These are phyloP conservation scores for Fusarium subtropicale DNA, from an alignment of 2,329 filamentous ascomycete species.

Conservation along the genomic window DNA sequence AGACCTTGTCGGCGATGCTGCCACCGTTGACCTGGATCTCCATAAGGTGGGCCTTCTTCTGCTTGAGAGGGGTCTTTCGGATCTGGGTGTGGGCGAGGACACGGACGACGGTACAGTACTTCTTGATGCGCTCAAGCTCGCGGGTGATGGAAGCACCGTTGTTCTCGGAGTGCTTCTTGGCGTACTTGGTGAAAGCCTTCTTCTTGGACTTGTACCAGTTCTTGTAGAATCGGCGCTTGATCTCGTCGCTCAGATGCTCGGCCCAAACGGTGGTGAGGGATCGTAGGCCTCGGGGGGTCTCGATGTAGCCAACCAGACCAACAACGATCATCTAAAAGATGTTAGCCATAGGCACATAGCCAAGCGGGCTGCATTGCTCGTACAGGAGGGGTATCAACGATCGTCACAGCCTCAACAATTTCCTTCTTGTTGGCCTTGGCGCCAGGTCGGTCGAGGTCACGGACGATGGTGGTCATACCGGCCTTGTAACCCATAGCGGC, in stretches of 20 bases:
- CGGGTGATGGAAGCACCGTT: slow-evolving; percentile 90
- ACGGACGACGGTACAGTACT: slow-evolving; percentile 99
- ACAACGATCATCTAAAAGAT: slow-evolving; percentile 96
- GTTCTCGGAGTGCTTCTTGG: slow-evolving; percentile 99
- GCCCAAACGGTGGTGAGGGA: slow-evolving; percentile 99
- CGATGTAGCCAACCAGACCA: slow-evolving; percentile 99
- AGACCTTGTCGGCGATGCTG: slow-evolving; percentile 94
- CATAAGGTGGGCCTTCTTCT: slow-evolving; percentile 99
- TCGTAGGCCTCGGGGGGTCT: slow-evolving; percentile 98
- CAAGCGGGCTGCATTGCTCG: slow-evolving; percentile 85
- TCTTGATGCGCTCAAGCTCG: slow-evolving; percentile 99
- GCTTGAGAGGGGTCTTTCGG: slow-evolving; percentile 98
- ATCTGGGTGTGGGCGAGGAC: slow-evolving; percentile 99
- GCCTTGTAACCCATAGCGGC: slow-evolving; percentile 99
- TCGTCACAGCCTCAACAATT: slow-evolving; percentile 86
- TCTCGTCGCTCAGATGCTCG: slow-evolving; percentile 97
- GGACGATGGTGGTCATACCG: slow-evolving; percentile 99
- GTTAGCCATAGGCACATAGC: slow-evolving; percentile 79
- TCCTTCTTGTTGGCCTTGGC: slow-evolving; percentile 99
- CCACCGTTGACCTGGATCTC: slow-evolving; percentile 99
- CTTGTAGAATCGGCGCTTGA: slow-evolving; percentile 99
- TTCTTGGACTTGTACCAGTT: slow-evolving; percentile 99
- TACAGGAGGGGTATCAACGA: slow-evolving; percentile 96
- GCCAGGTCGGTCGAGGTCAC: slow-evolving; percentile 98
- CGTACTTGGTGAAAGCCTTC: slow-evolving; percentile 99